Evolutionary conservation across 805 yeast genomes (phyloP), one percentile per base, ranked within the genome.

Genomic region (Suhomyces faveliae): DNA sequence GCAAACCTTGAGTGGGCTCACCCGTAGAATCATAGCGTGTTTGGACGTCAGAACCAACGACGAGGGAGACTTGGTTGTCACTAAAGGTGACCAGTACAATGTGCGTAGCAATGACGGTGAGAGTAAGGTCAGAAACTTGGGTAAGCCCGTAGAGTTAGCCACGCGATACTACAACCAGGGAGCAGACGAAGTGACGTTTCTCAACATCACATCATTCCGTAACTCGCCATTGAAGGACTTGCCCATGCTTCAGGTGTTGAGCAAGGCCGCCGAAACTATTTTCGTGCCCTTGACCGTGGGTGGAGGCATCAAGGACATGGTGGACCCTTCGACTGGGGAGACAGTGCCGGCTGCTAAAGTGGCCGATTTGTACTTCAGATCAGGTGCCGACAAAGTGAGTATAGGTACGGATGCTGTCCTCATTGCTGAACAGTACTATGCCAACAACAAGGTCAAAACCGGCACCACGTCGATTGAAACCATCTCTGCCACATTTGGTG

Each of bases 241-340:
- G 43, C 99, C 99, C 22, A 94, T 94, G 99, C 73, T 94, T 47
- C 91, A 90, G 57, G 97, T 94, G 2, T 74, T 94, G 54, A 81
- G 79, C 52, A 71, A 73, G 50, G 87, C 97, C 0, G 96, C 97
- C 10, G 85, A 86, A 65, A 85, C 95, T 1, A 87, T 92, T 43
- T 94, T 94, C 70, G 99, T 94, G 11, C 99, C 99, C 7, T 74
- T 94, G 53, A 94, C 99, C 0, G 96, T 94, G 37, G 99, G 99
- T 39, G 99, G 99, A 49, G 99, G 99, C 41, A 94, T 94, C 53
- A 84, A 88, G 55, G 98, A 92, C 63, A 81, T 89, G 54, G 78
- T 80, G 22, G 98, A 94, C 56, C 95, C 96, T 0, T 88, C 80
- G 54, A 58, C 74, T 5, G 95, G 95, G 25, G 82, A 87, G 6